Conservation (phyloP, 179 eudicot species). For the Gypsophila paniculata region DNA sequence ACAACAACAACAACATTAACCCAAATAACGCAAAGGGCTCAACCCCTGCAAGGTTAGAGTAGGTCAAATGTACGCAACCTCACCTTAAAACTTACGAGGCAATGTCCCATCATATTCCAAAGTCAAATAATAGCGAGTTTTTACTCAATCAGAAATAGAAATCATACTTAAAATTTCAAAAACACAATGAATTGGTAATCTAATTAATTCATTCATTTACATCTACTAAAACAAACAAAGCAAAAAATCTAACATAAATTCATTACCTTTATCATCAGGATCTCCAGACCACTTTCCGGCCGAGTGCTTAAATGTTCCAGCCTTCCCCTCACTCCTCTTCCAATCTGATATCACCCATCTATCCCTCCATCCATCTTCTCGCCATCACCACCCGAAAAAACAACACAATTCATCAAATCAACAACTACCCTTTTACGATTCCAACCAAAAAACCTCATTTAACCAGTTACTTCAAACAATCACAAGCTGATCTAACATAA, state of each 20-base stretch:
- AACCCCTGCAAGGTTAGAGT: no score
- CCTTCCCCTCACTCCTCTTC: slow-evolving; percentile 87
- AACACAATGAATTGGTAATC: background rate
- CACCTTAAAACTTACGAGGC: background rate
- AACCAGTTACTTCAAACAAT: background rate
- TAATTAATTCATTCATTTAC: background rate
- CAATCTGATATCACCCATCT: slow-evolving; percentile 88
- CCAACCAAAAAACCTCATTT: slow-evolving; percentile 1
- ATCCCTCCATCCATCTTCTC: slow-evolving; percentile 72
- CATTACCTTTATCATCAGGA: slow-evolving; percentile 79
- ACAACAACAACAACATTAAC: background rate
- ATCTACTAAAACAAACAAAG: background rate
- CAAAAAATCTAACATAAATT: background rate
- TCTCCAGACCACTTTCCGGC: slow-evolving; percentile 84
- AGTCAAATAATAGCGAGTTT: background rate
- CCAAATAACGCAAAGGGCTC: background rate
- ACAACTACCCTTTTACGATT: slow-evolving; percentile 1
- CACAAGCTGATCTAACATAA: background rate
- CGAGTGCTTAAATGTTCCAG: slow-evolving; percentile 72
- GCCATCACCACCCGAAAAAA: slow-evolving; percentile 7
- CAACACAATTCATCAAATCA: slow-evolving; percentile 3
- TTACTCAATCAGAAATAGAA: background rate
- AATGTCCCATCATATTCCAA: background rate
- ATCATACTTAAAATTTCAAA: background rate
- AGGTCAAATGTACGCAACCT: no score